Evolutionary conservation across 2,329 filamentous ascomycete species (phyloP).

Genomic region (Lachnellula arida): DNA sequence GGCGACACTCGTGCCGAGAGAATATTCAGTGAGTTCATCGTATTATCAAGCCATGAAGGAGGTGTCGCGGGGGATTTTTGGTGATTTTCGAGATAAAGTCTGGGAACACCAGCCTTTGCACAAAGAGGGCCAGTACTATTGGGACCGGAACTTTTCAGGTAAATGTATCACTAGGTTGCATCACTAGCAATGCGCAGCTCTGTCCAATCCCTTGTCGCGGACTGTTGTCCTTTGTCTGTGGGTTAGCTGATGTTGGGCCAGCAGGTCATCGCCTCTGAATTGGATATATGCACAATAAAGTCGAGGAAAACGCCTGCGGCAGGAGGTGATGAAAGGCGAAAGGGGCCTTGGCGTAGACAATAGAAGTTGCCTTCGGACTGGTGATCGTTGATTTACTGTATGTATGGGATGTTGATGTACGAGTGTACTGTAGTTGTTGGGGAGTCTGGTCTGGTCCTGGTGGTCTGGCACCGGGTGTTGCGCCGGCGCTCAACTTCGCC

Average conservation of each 20-base stretch:
- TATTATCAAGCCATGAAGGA: slow-evolving; percentile 50
- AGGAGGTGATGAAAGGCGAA: neutral
- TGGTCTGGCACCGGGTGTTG: neutral
- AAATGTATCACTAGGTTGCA: neutral
- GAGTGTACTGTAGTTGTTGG: neutral
- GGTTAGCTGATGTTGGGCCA: neutral
- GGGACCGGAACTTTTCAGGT: neutral
- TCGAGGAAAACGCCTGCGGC: neutral
- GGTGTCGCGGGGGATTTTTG: slow-evolving; percentile 3
- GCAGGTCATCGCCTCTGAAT: neutral
- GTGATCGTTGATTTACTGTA: neutral
- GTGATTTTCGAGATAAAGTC: neutral
- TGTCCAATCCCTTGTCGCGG: neutral
- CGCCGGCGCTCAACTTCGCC: neutral
- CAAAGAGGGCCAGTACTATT: neutral
- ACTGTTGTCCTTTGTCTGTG: neutral
- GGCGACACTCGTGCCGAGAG: slow-evolving; percentile 78
- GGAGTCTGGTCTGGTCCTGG: too few relatives aligned
- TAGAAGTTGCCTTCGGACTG: neutral
- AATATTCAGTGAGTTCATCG: slow-evolving; percentile 97
- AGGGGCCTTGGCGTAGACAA: neutral
- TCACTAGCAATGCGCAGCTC: neutral
- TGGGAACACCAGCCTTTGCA: neutral
- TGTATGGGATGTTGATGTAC: too few relatives aligned
- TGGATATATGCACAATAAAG: neutral